Conservation (phyloP, 306 rosid species). For the Rosa rugosa region DNA sequence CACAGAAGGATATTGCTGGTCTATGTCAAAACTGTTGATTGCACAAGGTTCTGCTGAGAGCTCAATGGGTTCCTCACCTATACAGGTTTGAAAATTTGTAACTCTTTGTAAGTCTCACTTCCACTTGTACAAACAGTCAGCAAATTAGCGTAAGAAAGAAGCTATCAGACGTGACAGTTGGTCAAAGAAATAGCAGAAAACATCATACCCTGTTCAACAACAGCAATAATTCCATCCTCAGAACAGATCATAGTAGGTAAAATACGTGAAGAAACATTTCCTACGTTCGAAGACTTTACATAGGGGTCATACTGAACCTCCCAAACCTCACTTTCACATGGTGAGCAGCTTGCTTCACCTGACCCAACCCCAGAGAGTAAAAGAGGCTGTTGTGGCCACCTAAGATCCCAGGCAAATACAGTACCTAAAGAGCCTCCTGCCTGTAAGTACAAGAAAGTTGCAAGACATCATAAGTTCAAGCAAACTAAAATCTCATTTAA, state of each 20-base stretch:
- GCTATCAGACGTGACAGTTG: conserved; percentile 14
- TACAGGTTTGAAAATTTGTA: conserved; percentile 13
- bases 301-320: conserved; percentile 84
- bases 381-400: conserved; percentile 82
- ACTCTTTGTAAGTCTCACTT: conserved; percentile 19
- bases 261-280: conserved; percentile 58
- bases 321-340: conserved; percentile 96
- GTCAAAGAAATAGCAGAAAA: conserved; percentile 13
- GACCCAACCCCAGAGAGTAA: conserved; percentile 72
- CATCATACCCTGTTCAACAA: conserved; percentile 72
- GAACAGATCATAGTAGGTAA: conserved; percentile 88
- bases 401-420: conserved; percentile 95
- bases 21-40: conserved; percentile 90
- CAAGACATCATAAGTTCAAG: conserved; percentile 4
- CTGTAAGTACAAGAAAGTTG: conserved; percentile 32
- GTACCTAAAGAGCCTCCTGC: conserved; percentile 92
- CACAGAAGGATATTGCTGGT: conserved; percentile 73
- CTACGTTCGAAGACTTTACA: conserved; percentile 45
- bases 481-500: not conserved
- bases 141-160: not conserved
- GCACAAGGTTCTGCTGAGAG: conserved; percentile 92
- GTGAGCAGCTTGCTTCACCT: conserved; percentile 45
- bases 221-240: conserved; percentile 86
- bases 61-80: conserved; percentile 77
- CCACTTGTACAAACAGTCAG: not conserved